Conservation (phyloP, 129 eudicot genomes). For the Ambrosia artemisiifolia region DNA sequence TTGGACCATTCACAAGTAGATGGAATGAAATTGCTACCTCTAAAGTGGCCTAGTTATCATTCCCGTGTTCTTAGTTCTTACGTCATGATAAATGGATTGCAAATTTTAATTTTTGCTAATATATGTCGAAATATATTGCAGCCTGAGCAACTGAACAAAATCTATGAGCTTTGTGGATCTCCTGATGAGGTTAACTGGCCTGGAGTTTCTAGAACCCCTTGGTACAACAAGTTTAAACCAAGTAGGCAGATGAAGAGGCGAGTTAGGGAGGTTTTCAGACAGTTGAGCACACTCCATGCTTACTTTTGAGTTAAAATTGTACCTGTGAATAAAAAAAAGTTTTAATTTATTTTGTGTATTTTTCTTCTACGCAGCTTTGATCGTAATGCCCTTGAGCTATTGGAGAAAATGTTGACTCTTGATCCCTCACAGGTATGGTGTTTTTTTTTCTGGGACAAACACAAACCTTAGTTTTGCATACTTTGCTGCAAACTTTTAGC, state of each 20-base stretch:
- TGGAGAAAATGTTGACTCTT: constrained; percentile 87
- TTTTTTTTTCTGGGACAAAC: not conserved
- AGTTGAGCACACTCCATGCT: constrained; percentile 51
- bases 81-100: not conserved
- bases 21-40: too few species aligned
- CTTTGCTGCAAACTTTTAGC: not conserved
- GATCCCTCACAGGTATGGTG: constrained; percentile 79
- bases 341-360: not conserved
- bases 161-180: constrained; percentile 80
- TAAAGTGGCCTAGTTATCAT: not conserved
- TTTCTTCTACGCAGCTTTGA: constrained; percentile 53
- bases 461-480: not conserved
- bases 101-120: not conserved
- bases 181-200: constrained; percentile 93
- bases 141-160: constrained; percentile 86
- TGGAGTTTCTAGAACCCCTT: constrained; percentile 74
- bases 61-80: not conserved
- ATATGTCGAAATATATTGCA: constrained; percentile 25
- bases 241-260: constrained; percentile 71
- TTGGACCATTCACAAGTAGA: too few species aligned
- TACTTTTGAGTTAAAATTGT: not conserved
- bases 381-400: constrained; percentile 80
- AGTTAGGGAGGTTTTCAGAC: constrained; percentile 77
- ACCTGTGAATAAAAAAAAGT: not conserved
- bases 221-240: constrained; percentile 76